Base-by-base conservation (phyloP, 768 basidiomycete genomes). In the Leccinum sublutescens region DNA sequence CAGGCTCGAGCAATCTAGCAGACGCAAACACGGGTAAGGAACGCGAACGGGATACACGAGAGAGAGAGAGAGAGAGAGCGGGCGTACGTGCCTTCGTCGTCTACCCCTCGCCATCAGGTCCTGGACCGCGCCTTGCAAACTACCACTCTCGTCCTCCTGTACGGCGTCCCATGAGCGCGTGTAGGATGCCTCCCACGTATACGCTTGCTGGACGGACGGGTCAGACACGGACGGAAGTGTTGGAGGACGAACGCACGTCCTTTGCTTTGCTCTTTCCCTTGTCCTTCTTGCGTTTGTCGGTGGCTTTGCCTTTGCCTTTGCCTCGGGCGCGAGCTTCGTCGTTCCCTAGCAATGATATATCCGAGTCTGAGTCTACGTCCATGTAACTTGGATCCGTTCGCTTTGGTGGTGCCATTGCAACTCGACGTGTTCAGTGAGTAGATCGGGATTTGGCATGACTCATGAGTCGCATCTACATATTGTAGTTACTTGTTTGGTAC, bases 111-210 rank as follows among this genome's bases (percentile, higher is more conserved):
- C 92, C 76, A 98, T 83, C 66, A 92, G 80, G 63, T 93, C 92
- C 65, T 95, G 87, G 6, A 99, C 95, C 2, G 93, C 90, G 1
- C 87, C 83, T 58, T 95, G 91, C 61, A 99, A 72, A 69, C 91
- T 94, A 2, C 96, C 97, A 0, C 82, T 83, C 68, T 95, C 96
- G 72, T 98, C 97, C 72, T 98, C 95, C 70, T 95, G 92, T 0
- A 98, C 93, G 1, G 89, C 91, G 66, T 98, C 96, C 97, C 97
- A 99, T 49, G 93, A 91, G 40, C 95, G 87, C 36, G 90, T 86
- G 70, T 94, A 97, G 4, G 89, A 88, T 1, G 92, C 96, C 70
- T 98, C 96, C 96, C 95, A 98, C 31, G 93, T 91, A 65, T 96
- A 95, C 5, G 87, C 82, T 84, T 88, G 86, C 88, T 89, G 68